Evolutionary conservation across 2,329 filamentous ascomycete species (phyloP), one percentile per base, ranked within the genome.

Genomic region (Harringtonia aguacate): DNA sequence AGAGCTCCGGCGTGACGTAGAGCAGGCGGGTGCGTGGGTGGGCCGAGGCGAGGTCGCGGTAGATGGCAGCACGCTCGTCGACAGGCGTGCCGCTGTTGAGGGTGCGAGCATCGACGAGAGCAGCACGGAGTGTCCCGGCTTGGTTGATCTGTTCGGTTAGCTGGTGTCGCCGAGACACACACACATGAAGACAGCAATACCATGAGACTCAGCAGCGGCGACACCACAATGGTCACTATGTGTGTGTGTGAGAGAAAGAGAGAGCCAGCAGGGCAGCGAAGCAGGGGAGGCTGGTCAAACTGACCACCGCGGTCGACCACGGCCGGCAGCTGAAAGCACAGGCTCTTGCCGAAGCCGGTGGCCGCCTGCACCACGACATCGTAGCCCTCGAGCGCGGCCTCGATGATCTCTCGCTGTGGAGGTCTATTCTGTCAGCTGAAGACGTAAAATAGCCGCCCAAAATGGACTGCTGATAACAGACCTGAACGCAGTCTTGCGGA

Each of bases 301-400:
- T 39, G 18, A 74, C 81, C 56, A 66, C 90, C 90, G 60, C 81
- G 78, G 55, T 90, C 84, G 45, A 95, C 81, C 28, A 95, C 80
- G 21, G 89, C 89, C 9, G 89, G 89, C 1, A 95, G 72, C 60
- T 95, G 89, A 58, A 90, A 95, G 65, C 90, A 95, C 43, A 95
- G 63, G 56, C 86, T 94, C 63, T 95, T 95, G 35, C 89, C 90
- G 60, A 95, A 95, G 10, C 83, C 86, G 4, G 85, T 89, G 44
- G 85, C 85, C 38, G 90, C 90, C 62, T 95, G 90, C 1, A 97
- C 75, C 57, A 94, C 95, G 36, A 97, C 84, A 80, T 97, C 90
- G 50, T 89, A 73, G 15, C 86, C 84, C 45, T 84, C 77, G 9
- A 95, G 70, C 3, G 86, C 85, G 8, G 86, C 84, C 46, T 75